phyloP scores from a whole-genome alignment of 768 basidiomycete genomes.

The Ramaria rubella region DNA sequence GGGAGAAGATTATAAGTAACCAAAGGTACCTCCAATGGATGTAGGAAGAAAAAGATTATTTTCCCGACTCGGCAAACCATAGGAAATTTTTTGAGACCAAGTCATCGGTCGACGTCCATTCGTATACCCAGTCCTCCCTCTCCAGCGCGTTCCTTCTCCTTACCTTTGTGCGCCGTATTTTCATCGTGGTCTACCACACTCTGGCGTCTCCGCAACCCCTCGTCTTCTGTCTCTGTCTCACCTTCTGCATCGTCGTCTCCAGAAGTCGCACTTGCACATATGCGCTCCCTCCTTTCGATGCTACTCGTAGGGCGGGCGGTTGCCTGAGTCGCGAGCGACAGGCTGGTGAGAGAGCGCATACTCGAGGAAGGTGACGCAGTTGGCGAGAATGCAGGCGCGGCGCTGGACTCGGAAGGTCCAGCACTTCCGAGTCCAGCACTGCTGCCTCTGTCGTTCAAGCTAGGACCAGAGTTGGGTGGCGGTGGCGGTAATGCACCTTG shows the following conservation, averaged over 20 bases:
- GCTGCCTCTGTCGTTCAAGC: neutral
- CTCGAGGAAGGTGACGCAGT: neutral
- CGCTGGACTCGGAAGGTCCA: neutral
- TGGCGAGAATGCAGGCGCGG: neutral
- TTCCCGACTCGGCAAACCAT: too few species aligned
- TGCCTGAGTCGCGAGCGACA: neutral
- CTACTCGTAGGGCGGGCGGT: slow-evolving; percentile 1
- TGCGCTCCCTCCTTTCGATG: neutral
- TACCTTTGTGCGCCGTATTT: neutral
- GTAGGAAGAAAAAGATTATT: too few species aligned
- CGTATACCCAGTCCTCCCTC: neutral
- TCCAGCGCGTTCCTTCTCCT: neutral
- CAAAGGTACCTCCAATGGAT: too few species aligned
- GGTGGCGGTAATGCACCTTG: neutral
- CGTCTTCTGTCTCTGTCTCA: slow-evolving; percentile 9
- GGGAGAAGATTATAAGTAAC: too few species aligned
- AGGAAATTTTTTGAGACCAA: too few species aligned
- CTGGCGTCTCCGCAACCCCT: neutral
- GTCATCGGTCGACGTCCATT: slow-evolving; percentile 1
- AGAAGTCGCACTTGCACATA: neutral
- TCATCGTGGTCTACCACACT: neutral
- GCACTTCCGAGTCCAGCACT: neutral
- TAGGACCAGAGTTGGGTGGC: slow-evolving; percentile 3
- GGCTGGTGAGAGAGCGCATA: slow-evolving; percentile 4
- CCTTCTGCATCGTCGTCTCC: slow-evolving; percentile 1